These are phyloP conservation scores for Jaenimonas drosophilae DNA, from an alignment of 208 protist species.

Conservation along the genomic window DNA sequence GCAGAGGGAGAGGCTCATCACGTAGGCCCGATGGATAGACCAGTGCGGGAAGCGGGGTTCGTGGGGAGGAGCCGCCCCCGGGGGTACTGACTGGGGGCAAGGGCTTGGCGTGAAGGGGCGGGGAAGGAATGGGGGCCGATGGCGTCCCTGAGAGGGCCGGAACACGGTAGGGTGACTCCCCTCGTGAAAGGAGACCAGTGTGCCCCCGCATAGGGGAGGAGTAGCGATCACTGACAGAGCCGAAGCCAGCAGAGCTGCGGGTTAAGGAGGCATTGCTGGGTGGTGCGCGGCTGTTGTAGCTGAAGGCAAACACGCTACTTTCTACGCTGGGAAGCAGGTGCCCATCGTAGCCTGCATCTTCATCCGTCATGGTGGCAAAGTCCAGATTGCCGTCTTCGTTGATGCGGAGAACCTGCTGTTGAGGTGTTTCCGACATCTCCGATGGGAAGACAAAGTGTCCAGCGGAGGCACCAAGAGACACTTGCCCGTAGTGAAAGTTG, in stretches of 20 bases:
- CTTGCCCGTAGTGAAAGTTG: slow-evolving; percentile 63
- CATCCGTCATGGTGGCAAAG: slow-evolving; percentile 42
- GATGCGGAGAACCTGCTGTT: slow-evolving; percentile 74
- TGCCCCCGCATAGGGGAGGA: slow-evolving; percentile 23
- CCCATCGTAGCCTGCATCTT: slow-evolving; percentile 35
- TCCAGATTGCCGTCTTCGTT: slow-evolving; percentile 78
- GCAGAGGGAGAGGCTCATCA: too few species aligned
- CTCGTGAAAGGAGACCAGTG: too few species aligned
- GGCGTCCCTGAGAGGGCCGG: too few species aligned
- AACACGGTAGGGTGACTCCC: too few species aligned
- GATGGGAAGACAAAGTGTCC: slow-evolving; percentile 70
- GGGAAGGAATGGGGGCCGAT: too few species aligned
- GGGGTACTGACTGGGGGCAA: too few species aligned
- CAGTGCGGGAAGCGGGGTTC: too few species aligned
- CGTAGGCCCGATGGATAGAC: too few species aligned
- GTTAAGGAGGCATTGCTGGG: slow-evolving; percentile 31
- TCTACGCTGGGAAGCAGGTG: slow-evolving; percentile 23
- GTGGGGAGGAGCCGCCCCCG: too few species aligned
- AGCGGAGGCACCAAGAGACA: slow-evolving; percentile 41
- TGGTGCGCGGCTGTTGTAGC: slow-evolving; percentile 23
- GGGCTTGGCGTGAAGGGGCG: too few species aligned
- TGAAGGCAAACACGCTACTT: slow-evolving; percentile 16
- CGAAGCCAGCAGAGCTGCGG: slow-evolving; percentile 15
- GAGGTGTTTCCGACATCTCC: slow-evolving; percentile 20
- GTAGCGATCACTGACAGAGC: slow-evolving; percentile 11